Conservation (phyloP, 768 basidiomycete species). For the Suillus variegatus region DNA sequence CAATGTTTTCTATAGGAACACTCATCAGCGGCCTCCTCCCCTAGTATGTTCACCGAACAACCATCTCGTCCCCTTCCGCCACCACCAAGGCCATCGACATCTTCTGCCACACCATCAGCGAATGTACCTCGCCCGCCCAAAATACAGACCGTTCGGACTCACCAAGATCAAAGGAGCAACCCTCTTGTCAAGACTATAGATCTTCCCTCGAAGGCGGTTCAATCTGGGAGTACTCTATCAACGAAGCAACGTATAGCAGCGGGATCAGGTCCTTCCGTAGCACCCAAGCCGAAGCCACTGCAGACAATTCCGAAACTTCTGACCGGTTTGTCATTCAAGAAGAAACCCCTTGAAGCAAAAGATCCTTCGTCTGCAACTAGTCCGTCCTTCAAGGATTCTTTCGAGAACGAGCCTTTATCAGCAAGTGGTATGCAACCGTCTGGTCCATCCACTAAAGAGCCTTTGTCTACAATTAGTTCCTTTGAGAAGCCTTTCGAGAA, state of each 20-base stretch:
- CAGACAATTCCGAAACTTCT: slow-evolving; percentile 25
- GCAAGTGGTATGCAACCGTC: background rate
- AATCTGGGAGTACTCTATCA: slow-evolving; percentile 39
- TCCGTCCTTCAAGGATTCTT: background rate
- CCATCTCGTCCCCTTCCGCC: slow-evolving; percentile 1
- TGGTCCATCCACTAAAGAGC: slow-evolving; percentile 13
- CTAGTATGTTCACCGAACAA: background rate
- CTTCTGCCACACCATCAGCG: slow-evolving; percentile 5
- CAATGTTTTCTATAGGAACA: background rate
- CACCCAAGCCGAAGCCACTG: slow-evolving; percentile 36
- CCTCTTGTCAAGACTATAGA: slow-evolving; percentile 35
- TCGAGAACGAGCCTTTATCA: background rate
- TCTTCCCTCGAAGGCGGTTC: slow-evolving; percentile 24
- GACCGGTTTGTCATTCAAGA: slow-evolving; percentile 46
- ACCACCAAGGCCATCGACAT: slow-evolving; percentile 2
- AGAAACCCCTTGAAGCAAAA: slow-evolving; percentile 29
- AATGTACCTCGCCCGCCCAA: slow-evolving; percentile 18
- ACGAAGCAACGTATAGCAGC: slow-evolving; percentile 54
- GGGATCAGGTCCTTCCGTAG: slow-evolving; percentile 36
- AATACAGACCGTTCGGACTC: slow-evolving; percentile 21
- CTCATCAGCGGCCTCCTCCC: background rate
- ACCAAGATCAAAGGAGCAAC: slow-evolving; percentile 30
- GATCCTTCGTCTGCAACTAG: slow-evolving; percentile 7
- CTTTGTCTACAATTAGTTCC: background rate
- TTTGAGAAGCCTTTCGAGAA: background rate